These are phyloP conservation scores for Xylaria sp. DNA, from an alignment of 2,329 filamentous ascomycete genomes.

Conservation along the genomic window DNA sequence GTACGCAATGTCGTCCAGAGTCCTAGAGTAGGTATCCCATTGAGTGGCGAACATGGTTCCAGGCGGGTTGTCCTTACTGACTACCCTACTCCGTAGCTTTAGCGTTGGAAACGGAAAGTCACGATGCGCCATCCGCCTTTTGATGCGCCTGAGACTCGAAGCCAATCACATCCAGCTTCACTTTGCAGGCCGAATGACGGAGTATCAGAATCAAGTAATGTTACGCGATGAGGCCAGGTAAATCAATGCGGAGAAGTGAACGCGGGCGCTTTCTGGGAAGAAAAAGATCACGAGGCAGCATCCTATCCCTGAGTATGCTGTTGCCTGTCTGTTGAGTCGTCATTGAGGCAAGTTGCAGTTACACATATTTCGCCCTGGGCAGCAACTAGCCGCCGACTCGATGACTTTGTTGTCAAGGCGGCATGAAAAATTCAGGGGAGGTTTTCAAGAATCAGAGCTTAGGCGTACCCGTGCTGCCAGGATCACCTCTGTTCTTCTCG, in stretches of 20 bases:
- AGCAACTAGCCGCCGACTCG: not conserved
- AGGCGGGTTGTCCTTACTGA: not conserved
- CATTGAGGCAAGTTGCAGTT: slow-evolving; percentile 1
- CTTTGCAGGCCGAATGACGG: not conserved
- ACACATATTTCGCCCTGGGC: not conserved
- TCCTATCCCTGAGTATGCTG: not conserved
- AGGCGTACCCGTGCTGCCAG: not conserved
- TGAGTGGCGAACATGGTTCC: not conserved
- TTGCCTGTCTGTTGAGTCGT: not conserved
- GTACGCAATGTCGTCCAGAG: not conserved
- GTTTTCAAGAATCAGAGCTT: slow-evolving; percentile 17
- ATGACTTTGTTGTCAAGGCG: not conserved
- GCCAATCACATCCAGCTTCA: not conserved
- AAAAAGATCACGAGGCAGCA: not conserved
- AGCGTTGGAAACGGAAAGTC: not conserved
- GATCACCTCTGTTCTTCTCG: not conserved
- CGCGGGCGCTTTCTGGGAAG: not conserved
- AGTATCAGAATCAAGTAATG: not conserved
- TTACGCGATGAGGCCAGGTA: not conserved
- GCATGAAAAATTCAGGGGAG: not conserved
- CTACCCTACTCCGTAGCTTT: not conserved
- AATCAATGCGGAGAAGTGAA: not conserved
- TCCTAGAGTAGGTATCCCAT: not conserved
- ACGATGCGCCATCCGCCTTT: not conserved
- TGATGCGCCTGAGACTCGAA: not conserved